phyloP scores from a whole-genome alignment of 305 asterid genomes.

The Fraxinus velutina region DNA sequence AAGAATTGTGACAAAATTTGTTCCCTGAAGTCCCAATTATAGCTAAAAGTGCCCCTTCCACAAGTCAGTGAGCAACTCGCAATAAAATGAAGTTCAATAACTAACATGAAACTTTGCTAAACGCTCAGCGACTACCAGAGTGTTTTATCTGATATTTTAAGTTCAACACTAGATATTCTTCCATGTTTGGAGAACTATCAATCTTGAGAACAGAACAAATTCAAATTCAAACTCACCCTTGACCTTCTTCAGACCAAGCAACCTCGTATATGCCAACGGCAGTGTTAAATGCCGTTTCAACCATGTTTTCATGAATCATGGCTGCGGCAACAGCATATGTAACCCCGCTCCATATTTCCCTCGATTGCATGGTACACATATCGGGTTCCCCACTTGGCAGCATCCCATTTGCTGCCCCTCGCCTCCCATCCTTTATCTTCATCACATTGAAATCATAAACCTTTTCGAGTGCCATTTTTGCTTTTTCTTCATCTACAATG shows the following conservation, averaged over 20 bases:
- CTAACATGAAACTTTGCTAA: not conserved
- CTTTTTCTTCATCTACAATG: slow-evolving; percentile 79
- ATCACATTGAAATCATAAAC: slow-evolving; percentile 72
- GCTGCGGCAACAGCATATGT: slow-evolving; percentile 89
- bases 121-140: not conserved
- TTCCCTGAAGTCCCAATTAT: not conserved
- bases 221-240: slow-evolving; percentile 51
- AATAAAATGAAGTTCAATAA: not conserved
- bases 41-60: not conserved
- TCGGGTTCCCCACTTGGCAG: slow-evolving; percentile 80
- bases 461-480: slow-evolving; percentile 60
- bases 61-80: not conserved
- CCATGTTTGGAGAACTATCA: not conserved
- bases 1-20: not conserved
- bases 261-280: slow-evolving; percentile 75
- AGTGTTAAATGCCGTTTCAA: slow-evolving; percentile 73
- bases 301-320: slow-evolving; percentile 81
- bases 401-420: slow-evolving; percentile 93
- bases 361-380: slow-evolving; percentile 65
- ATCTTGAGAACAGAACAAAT: not conserved
- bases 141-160: not conserved
- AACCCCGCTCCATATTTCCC: slow-evolving; percentile 91
- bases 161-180: not conserved
- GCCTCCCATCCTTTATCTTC: slow-evolving; percentile 68
- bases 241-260: slow-evolving; percentile 79